Percentiles rank a stretch among this genome's conserved stretches.
Conservation (phyloP, 192 early-diverging fungal genomes). For the Globomyces pollinis-pini region DNA sequence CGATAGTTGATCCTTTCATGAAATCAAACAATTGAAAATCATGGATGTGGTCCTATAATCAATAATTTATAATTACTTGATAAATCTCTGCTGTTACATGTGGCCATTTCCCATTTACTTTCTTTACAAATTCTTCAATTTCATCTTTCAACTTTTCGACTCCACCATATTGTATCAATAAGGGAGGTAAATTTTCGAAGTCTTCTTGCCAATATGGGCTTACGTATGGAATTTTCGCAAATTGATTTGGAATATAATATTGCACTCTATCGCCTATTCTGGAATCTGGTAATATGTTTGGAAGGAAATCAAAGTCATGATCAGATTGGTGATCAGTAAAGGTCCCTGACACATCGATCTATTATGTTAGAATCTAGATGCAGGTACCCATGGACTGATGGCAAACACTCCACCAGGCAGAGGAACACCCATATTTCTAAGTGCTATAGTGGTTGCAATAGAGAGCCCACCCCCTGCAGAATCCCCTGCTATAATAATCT, state of each 20-base stretch:
- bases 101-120: background rate
- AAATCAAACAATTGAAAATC: constrained; percentile 6
- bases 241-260: constrained; percentile 4
- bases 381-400: constrained; percentile 42
- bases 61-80: background rate
- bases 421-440: constrained; percentile 7
- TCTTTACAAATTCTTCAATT: background rate
- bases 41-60: constrained; percentile 2
- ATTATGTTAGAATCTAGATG: no score
- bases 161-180: background rate
- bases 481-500: constrained; percentile 12
- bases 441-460: background rate
- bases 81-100: background rate
- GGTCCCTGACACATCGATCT: constrained; percentile 39
- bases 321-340: constrained; percentile 33
- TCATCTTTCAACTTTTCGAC: background rate
- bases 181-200: background rate
- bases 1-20: background rate
- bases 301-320: constrained; percentile 24
- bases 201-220: background rate
- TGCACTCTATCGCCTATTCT: background rate
- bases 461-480: constrained; percentile 11
- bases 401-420: constrained; percentile 4
- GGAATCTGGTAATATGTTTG: background rate
- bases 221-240: constrained; percentile 1